phyloP scores from a whole-genome alignment of 306 rosid genomes.

The Luffa aegyptiaca region DNA sequence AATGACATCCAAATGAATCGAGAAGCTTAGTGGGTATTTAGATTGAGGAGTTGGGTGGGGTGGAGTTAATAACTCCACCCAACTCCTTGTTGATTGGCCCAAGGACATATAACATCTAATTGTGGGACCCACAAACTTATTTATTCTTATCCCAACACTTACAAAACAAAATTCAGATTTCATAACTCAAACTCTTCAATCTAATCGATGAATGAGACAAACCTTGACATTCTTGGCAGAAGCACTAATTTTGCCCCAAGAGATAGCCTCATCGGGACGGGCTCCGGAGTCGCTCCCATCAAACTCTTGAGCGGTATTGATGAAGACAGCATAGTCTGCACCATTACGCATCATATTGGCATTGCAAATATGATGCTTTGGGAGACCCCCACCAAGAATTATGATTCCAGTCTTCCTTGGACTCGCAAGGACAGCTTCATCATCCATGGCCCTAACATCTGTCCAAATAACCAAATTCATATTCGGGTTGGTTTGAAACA shows the following conservation, averaged over 20 bases:
- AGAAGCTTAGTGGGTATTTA: background rate
- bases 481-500: background rate
- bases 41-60: too few relatives aligned
- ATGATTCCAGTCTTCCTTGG: conserved; percentile 92
- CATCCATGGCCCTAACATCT: conserved; percentile 84
- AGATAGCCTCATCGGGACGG: conserved; percentile 85
- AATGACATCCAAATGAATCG: background rate
- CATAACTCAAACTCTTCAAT: too few relatives aligned
- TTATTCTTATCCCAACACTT: too few relatives aligned
- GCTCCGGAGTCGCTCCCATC: conserved; percentile 99
- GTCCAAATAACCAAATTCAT: conserved; percentile 23
- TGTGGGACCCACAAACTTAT: too few relatives aligned
- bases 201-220: background rate
- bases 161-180: too few relatives aligned
- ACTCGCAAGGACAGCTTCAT: conserved; percentile 81
- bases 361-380: conserved; percentile 97
- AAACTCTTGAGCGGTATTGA: conserved; percentile 88
- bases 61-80: too few relatives aligned
- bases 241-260: conserved; percentile 85
- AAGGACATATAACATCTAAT: too few relatives aligned
- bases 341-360: conserved; percentile 99
- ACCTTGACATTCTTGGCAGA: conserved; percentile 92
- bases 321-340: conserved; percentile 81
- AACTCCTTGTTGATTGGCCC: too few relatives aligned
- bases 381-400: conserved; percentile 88